A percentile compares a stretch with the other conserved stretches of the same genome.
Evolutionary conservation across 2,329 filamentous ascomycete species (phyloP).

Genomic region (Teratosphaeria destructans): DNA sequence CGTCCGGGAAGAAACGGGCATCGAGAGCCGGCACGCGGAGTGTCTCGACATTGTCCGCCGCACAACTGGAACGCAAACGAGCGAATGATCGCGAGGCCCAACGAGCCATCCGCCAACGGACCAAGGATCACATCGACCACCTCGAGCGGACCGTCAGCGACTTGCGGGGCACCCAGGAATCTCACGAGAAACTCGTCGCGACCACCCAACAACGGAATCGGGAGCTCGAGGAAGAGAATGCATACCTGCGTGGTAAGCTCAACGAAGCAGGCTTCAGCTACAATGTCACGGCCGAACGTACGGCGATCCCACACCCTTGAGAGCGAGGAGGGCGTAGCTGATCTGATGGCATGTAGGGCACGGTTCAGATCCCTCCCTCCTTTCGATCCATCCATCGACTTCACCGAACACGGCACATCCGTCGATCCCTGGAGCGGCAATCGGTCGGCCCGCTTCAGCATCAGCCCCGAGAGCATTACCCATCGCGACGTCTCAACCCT

Average conservation of each 20-base stretch:
- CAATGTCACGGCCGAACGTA: slow-evolving; percentile 10
- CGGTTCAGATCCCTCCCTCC: slow-evolving; percentile 9
- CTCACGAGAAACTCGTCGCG: slow-evolving; percentile 35
- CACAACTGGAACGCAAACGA: slow-evolving; percentile 49
- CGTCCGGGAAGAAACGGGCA: slow-evolving; percentile 34
- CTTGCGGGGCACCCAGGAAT: slow-evolving; percentile 39
- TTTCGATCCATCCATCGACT: slow-evolving; percentile 12
- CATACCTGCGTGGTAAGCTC: slow-evolving; percentile 41
- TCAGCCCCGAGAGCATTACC: slow-evolving; percentile 19
- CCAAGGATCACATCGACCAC: slow-evolving; percentile 48
- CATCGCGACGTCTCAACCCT: slow-evolving; percentile 13
- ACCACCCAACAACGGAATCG: slow-evolving; percentile 44
- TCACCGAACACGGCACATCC: slow-evolving; percentile 12
- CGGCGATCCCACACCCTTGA: not conserved
- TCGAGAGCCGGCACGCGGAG: slow-evolving; percentile 48
- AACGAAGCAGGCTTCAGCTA: slow-evolving; percentile 31
- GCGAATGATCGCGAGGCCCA: slow-evolving; percentile 53
- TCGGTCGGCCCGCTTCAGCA: slow-evolving; percentile 16
- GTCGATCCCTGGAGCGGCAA: slow-evolving; percentile 12
- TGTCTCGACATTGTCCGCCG: slow-evolving; percentile 46
- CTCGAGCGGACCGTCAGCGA: slow-evolving; percentile 47
- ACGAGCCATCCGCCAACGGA: slow-evolving; percentile 48
- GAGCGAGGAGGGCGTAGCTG: slow-evolving; percentile 1
- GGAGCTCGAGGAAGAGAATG: slow-evolving; percentile 45
- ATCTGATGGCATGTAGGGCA: slow-evolving; percentile 11